Evolutionary conservation across 805 yeast genomes (phyloP).

Genomic region (Candida easanensis): DNA sequence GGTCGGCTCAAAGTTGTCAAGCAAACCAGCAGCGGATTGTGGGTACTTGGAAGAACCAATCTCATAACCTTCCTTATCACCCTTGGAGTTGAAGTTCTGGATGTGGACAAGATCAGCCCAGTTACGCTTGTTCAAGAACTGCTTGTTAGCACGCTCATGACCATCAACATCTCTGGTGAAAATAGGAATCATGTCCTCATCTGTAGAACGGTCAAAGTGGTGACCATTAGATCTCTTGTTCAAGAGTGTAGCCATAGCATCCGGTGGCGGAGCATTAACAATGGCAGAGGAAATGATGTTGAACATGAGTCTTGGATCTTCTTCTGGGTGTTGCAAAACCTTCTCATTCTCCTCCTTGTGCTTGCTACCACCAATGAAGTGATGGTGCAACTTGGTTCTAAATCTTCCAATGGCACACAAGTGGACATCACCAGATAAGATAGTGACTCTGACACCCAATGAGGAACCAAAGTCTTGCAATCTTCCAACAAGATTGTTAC

Average conservation of each 20-base stretch:
- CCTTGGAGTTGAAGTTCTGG: conserved; percentile 31
- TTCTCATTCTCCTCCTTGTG: conserved; percentile 37
- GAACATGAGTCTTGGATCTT: conserved; percentile 73
- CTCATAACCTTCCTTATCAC: conserved; percentile 24
- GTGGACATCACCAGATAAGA: conserved; percentile 92
- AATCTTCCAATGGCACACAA: conserved; percentile 81
- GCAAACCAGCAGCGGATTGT: conserved; percentile 33
- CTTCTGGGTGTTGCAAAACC: conserved; percentile 49
- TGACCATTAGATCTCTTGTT: conserved; percentile 65
- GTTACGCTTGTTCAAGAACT: conserved; percentile 64
- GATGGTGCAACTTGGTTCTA: conserved; percentile 50
- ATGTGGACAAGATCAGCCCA: conserved; percentile 67
- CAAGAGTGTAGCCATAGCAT: conserved; percentile 73
- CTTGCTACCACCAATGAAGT: conserved; percentile 33
- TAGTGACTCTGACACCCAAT: conserved; percentile 71
- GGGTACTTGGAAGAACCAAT: conserved; percentile 37
- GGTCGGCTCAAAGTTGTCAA: conserved; percentile 13
- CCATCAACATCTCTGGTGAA: conserved; percentile 63
- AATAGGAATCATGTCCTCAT: conserved; percentile 78
- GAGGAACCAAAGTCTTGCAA: conserved; percentile 65
- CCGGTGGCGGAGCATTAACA: conserved; percentile 90
- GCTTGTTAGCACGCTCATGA: conserved; percentile 41
- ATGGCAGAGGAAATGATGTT: conserved; percentile 90
- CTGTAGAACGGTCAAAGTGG: conserved; percentile 59
- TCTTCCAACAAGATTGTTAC: conserved; percentile 63